Conservation (phyloP, 1,284 basidiomycete species). For the Sutorius eximius region DNA sequence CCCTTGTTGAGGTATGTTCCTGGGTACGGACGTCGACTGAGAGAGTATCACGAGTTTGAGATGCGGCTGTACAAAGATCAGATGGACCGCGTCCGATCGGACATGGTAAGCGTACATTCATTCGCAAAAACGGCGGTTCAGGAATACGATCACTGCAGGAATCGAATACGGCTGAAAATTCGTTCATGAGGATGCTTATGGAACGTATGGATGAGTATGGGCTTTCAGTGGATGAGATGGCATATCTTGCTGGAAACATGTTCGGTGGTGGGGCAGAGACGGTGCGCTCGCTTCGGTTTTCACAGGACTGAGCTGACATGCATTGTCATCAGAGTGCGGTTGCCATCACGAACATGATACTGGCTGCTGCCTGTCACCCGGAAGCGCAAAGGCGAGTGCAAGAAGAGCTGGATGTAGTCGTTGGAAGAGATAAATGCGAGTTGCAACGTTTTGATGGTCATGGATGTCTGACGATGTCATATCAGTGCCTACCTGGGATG, state of each 20-base stretch:
- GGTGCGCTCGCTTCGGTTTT: conserved; percentile 21
- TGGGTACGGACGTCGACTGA: conserved; percentile 13
- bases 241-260: conserved; percentile 61
- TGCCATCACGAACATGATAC: conserved; percentile 55
- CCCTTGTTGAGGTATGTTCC: conserved; percentile 50
- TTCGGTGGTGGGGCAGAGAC: conserved; percentile 65
- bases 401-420: conserved; percentile 57
- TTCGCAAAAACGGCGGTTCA: background rate
- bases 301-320: background rate
- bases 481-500: conserved; percentile 51
- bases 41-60: conserved; percentile 54
- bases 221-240: conserved; percentile 52
- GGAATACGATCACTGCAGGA: conserved; percentile 14
- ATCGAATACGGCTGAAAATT: conserved; percentile 40
- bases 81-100: conserved; percentile 43
- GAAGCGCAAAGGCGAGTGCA: conserved; percentile 56
- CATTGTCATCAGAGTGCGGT: conserved; percentile 44
- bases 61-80: conserved; percentile 51
- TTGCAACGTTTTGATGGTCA: background rate
- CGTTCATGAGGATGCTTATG: conserved; percentile 56
- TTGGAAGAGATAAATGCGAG: conserved; percentile 52
- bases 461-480: background rate
- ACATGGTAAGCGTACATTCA: conserved; percentile 39
- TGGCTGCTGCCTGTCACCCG: conserved; percentile 65
- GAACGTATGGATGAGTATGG: conserved; percentile 48